These are phyloP conservation scores for Ascochyta lentis DNA, from an alignment of 2,329 filamentous ascomycete species.

Conservation along the genomic window DNA sequence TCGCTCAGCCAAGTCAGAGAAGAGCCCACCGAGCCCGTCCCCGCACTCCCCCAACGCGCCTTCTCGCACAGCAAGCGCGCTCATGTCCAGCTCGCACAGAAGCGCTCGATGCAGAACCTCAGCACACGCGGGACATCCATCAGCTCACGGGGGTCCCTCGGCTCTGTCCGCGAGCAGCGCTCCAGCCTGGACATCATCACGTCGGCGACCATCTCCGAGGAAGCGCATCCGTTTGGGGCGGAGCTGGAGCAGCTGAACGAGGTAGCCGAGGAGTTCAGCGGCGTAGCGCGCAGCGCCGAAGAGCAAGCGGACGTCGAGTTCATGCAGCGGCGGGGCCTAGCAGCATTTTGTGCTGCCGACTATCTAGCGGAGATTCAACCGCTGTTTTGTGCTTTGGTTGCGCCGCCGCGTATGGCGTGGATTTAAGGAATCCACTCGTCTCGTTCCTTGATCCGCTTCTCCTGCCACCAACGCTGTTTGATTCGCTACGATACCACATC, in stretches of 20 bases:
- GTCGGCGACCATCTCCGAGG: slow-evolving; percentile 30
- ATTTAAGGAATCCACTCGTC: slow-evolving; percentile 28
- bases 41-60: slow-evolving; percentile 77
- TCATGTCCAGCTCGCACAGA: slow-evolving; percentile 75
- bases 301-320: slow-evolving; percentile 77
- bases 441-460: no score
- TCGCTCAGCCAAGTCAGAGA: slow-evolving; percentile 40
- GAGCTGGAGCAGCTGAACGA: slow-evolving; percentile 93
- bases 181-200: slow-evolving; percentile 52
- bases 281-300: slow-evolving; percentile 63
- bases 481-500: no score
- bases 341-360: slow-evolving; percentile 77
- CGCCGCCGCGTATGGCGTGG: slow-evolving; percentile 42
- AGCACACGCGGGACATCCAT: slow-evolving; percentile 10
- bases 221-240: slow-evolving; percentile 79
- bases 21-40: slow-evolving; percentile 55
- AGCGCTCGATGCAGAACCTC: slow-evolving; percentile 64
- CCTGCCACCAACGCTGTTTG: no score
- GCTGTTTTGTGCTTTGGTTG: slow-evolving; percentile 52
- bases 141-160: slow-evolving; percentile 51
- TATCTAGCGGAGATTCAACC: slow-evolving; percentile 82
- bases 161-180: slow-evolving; percentile 64
- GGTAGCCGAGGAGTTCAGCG: slow-evolving; percentile 84
- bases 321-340: slow-evolving; percentile 72
- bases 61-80: slow-evolving; percentile 89